Evolutionary conservation across 1,139 yeast genomes (phyloP), one percentile per base, ranked within the genome.

Genomic region (Yamadazyma songkhlaensis): DNA sequence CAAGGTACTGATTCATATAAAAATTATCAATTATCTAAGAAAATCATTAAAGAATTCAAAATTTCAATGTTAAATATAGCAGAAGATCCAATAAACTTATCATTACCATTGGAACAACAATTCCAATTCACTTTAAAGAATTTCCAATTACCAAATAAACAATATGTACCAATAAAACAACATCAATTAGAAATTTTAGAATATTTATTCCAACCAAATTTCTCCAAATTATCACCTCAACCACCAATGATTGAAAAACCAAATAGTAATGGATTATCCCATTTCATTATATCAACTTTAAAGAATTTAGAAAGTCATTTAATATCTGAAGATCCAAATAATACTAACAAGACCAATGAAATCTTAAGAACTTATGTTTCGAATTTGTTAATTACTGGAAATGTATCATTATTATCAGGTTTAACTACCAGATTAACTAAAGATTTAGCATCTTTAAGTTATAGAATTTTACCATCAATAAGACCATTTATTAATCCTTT

Each of bases 341-440:
- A 59, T 28, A 54, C 51, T 38, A 53, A 54, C 38, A 55, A 60
- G 33, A 67, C 69, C 45, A 65, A 64, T 43, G 76, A 71, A 39
- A 60, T 63, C 15, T 65, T 70, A 51, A 66, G 63, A 42, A 63
- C 55, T 28, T 58, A 69, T 36, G 59, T 82, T 36, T 67, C 77
- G n/a, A 82, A 80, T 51, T 74, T 84, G 9, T 72, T 84, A 29
- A 67, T 84, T 37, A 81, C 85, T 4, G 92, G 94, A 25, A 80
- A 83, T 8, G 60, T 79, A 1, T 74, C 88, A 2, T 62, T 76
- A 40, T 64, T 81, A 21, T 72, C 75, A 15, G 87, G 86, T 3
- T 62, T 84, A 41, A 77, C 78, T 34, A 81, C 77, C 45, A 72
- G 86, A 51, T 61, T 84, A 8, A 62, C 79, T 29, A 76, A 76